Percentiles rank a stretch among this genome's conserved stretches.
Evolutionary conservation across 192 early-diverging fungal genomes (phyloP).

Genomic region (Linnemannia elongata): DNA sequence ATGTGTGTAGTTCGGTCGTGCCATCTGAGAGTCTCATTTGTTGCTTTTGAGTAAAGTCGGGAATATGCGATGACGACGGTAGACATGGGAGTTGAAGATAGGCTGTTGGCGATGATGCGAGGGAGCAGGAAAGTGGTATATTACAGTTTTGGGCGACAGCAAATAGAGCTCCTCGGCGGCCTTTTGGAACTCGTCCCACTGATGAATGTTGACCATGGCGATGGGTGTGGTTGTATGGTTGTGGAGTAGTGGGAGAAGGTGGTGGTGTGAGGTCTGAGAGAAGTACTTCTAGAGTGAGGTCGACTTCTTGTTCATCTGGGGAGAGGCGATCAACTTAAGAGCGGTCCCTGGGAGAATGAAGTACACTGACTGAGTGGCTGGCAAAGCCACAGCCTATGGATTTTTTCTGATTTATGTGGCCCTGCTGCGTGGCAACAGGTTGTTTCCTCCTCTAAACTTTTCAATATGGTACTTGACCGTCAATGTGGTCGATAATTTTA

Average conservation of each 20-base stretch:
- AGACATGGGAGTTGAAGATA: neutral
- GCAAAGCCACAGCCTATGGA: conserved; percentile 2
- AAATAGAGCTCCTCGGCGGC: conserved; percentile 80
- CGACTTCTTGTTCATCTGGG: neutral
- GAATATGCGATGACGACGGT: neutral
- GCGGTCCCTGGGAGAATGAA: neutral
- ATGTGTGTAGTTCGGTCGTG: neutral
- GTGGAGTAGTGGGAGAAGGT: neutral
- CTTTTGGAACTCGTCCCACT: conserved; percentile 83
- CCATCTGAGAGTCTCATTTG: neutral
- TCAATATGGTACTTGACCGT: conserved; percentile 33
- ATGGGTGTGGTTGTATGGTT: conserved; percentile 5
- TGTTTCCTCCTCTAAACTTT: conserved; percentile 35
- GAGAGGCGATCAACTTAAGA: neutral
- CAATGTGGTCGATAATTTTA: conserved; percentile 9
- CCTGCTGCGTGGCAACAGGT: neutral
- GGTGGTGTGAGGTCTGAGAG: neutral
- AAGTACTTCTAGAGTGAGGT: neutral
- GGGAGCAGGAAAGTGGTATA: neutral
- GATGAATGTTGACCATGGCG: conserved; percentile 76
- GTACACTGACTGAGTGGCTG: neutral
- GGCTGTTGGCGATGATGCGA: neutral
- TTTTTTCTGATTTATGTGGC: neutral
- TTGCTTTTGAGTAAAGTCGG: neutral
- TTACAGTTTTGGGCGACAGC: conserved; percentile 71